Conservation (phyloP, 2,329 filamentous ascomycete genomes). For the Colletotrichum sp. region DNA sequence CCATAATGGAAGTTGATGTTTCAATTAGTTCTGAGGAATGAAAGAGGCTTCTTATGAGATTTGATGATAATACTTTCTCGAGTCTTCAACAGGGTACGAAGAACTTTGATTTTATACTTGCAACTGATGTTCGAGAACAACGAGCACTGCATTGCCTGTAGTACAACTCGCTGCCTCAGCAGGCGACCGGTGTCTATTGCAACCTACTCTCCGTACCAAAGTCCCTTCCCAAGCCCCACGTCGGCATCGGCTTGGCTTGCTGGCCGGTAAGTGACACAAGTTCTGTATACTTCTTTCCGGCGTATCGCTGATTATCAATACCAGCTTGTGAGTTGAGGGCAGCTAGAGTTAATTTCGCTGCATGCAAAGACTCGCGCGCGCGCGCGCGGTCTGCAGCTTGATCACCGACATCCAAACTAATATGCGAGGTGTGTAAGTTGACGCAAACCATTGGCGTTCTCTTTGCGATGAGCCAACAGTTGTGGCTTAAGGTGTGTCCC, state of each 20-base stretch:
- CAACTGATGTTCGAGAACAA: not conserved
- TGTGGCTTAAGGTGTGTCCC: not conserved
- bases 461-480: not conserved
- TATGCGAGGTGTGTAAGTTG: not conserved
- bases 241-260: not conserved
- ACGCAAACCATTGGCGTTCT: not conserved
- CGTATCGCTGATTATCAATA: not conserved
- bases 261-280: not conserved
- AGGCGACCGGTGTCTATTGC: not conserved
- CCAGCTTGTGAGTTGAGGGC: not conserved
- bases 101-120: not conserved
- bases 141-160: not conserved
- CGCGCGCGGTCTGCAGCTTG: not conserved
- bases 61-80: rapidly evolving
- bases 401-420: not conserved
- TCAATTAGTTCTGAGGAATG: not conserved
- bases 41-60: not conserved
- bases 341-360: not conserved
- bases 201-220: not conserved
- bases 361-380: not conserved
- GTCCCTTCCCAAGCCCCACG: not conserved
- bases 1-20: not conserved
- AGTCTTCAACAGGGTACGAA: not conserved
- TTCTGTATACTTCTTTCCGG: not conserved
- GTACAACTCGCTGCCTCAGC: not conserved